These are phyloP conservation scores for Cerioporus squamosus DNA, from an alignment of 1,284 basidiomycete species.

Conservation along the genomic window DNA sequence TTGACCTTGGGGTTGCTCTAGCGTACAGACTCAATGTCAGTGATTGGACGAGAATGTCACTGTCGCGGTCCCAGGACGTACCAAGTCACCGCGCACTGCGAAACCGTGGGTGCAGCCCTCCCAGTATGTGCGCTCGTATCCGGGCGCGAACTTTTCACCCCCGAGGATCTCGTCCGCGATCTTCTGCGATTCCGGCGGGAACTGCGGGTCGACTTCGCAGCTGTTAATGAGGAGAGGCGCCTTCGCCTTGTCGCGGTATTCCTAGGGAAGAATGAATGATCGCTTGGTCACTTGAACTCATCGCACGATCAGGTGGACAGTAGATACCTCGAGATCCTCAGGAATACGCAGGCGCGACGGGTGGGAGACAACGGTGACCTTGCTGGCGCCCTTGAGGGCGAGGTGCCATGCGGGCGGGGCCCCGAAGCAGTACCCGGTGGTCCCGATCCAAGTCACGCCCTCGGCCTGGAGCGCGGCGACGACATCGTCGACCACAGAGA, in stretches of 20 bases:
- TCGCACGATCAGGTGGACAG: background rate
- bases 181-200: constrained; percentile 35
- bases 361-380: constrained; percentile 62
- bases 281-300: too few species aligned
- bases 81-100: constrained; percentile 44
- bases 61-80: constrained; percentile 2
- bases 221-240: constrained; percentile 50
- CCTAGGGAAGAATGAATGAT: constrained; percentile 26
- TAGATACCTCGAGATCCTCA: constrained; percentile 59
- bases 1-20: constrained; percentile 43
- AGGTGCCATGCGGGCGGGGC: constrained; percentile 62
- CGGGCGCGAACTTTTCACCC: constrained; percentile 39
- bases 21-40: background rate
- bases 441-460: constrained; percentile 63
- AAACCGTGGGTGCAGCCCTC: constrained; percentile 57
- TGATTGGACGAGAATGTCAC: background rate
- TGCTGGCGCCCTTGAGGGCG: constrained; percentile 61
- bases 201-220: constrained; percentile 40
- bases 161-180: constrained; percentile 47
- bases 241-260: constrained; percentile 33
- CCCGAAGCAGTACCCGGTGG: constrained; percentile 75
- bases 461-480: constrained; percentile 57
- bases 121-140: constrained; percentile 49
- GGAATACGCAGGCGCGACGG: constrained; percentile 71
- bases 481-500: constrained; percentile 60